These are phyloP conservation scores for Rhizopus arrhizus DNA, from an alignment of 371 early-diverging fungal species.

Conservation along the genomic window DNA sequence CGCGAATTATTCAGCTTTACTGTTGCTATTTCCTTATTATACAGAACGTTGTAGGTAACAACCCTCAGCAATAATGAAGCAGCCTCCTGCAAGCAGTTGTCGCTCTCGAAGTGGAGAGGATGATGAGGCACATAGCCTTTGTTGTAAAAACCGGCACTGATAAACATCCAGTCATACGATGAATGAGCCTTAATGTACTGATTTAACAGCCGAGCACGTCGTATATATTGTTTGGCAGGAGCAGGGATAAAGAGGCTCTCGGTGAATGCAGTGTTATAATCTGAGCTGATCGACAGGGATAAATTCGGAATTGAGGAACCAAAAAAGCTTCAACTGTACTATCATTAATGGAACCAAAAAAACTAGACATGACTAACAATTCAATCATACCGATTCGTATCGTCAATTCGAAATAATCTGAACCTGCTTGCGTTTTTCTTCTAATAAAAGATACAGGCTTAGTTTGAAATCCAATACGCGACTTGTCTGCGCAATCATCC, in stretches of 20 bases:
- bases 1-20: constrained; percentile 2
- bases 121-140: too few species aligned
- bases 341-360: neutral
- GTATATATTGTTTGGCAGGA: too few species aligned
- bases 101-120: too few species aligned
- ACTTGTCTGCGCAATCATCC: constrained; percentile 4
- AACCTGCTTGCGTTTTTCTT: neutral
- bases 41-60: constrained; percentile 4
- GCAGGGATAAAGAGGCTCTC: too few species aligned
- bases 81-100: constrained; percentile 1
- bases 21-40: neutral
- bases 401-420: constrained; percentile 1
- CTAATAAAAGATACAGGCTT: neutral
- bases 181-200: too few species aligned
- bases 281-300: neutral
- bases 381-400: neutral
- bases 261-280: too few species aligned
- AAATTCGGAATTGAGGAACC: constrained; percentile 5
- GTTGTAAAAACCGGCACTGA: too few species aligned
- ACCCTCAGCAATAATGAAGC: constrained; percentile 8
- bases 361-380: neutral
- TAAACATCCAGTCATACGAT: too few species aligned
- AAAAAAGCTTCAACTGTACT: neutral
- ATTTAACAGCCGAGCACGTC: too few species aligned
- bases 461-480: neutral